A percentile compares a stretch with the other conserved stretches of the same genome.
Conservation (phyloP, 1,284 basidiomycete genomes). For the Bjerkandera adusta region DNA sequence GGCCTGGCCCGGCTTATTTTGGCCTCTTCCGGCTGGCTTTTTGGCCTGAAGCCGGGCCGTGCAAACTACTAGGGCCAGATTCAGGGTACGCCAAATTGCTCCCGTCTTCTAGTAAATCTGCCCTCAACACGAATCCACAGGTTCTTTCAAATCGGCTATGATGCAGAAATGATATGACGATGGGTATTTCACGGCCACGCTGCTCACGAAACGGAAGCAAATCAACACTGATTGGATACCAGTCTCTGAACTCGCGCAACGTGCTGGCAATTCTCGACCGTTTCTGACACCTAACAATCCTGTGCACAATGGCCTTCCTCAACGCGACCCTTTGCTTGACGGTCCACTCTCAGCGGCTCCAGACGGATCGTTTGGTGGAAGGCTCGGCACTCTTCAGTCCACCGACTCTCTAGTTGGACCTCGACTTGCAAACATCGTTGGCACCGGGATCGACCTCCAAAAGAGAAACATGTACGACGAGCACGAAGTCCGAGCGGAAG, state of each 20-base stretch:
- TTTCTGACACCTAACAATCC: conserved; percentile 56
- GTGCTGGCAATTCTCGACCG: conserved; percentile 51
- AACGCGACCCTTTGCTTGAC: conserved; percentile 43
- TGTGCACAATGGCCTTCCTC: conserved; percentile 53
- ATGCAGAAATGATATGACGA: conserved; percentile 98
- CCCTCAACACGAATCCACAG: conserved; percentile 36
- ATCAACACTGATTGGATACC: conserved; percentile 66
- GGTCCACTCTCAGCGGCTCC: conserved; percentile 29
- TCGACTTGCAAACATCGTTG: conserved; percentile 19
- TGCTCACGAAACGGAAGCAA: conserved; percentile 80
- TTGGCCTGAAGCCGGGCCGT: too few species aligned
- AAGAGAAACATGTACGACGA: conserved; percentile 23
- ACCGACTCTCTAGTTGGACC: conserved; percentile 32
- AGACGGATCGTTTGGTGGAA: conserved; percentile 42
- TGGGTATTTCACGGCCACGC: conserved; percentile 85
- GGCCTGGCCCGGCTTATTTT: too few species aligned
- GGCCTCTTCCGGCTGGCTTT: too few species aligned
- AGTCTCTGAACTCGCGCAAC: conserved; percentile 54
- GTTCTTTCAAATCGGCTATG: conserved; percentile 85
- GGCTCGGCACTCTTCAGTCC: conserved; percentile 38
- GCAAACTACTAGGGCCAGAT: conserved; percentile 84
- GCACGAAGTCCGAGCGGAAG: too few species aligned
- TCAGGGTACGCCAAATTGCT: conserved; percentile 61
- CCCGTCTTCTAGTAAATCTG: too few species aligned
- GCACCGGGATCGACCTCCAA: conserved; percentile 14